Evolutionary conservation across 352 stramenopile genomes (phyloP), one percentile per base, ranked within the genome.

Genomic region (Peronospora farinosa): DNA sequence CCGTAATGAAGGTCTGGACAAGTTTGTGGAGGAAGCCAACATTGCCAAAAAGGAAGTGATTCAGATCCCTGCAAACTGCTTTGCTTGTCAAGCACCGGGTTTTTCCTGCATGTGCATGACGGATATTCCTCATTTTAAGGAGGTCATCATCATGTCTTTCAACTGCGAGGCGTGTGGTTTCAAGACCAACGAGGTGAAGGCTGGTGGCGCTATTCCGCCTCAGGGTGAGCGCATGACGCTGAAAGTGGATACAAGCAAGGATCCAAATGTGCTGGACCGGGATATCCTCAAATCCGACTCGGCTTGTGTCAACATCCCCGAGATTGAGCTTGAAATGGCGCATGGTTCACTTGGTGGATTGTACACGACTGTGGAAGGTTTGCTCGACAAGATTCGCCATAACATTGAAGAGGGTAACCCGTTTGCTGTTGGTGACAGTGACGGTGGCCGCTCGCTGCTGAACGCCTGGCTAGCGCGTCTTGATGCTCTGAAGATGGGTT

Each of bases 41-140:
- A 84, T 83, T 47, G 67, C 67, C 13, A 82, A 89, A 51, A 69
- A 81, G 59, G 72, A 95, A 54, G 75, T 93, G 12, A 84, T 96
- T 27, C 78, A 81, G 57, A 93, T 97, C 61, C 65, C 83, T 10
- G 65, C 67, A 1, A 48, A 78, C 52, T 98, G 92, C 55, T 85
- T 88, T 25, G 62, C 77, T 28, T 98, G 92, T 57, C 57, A 66
- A 32, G 57, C 60, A 16, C 60, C 69, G 7, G 74, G 80, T 11
- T 67, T 86, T 47, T 93, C 84, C 16, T 75, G 74, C 35, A 97
- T 96, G 77, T 97, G 87, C 57, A 70, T 96, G 39, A 95, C 84
- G n/a, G 71, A 96, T 59, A 96, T 98, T 61, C 92, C 92, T 27
- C 89, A 96, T 60, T 98, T 98, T 65, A 96, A 97, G 65, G 72